phyloP scores from a whole-genome alignment of 1,284 basidiomycete species.

The Kalmanozyma brasiliensis region DNA sequence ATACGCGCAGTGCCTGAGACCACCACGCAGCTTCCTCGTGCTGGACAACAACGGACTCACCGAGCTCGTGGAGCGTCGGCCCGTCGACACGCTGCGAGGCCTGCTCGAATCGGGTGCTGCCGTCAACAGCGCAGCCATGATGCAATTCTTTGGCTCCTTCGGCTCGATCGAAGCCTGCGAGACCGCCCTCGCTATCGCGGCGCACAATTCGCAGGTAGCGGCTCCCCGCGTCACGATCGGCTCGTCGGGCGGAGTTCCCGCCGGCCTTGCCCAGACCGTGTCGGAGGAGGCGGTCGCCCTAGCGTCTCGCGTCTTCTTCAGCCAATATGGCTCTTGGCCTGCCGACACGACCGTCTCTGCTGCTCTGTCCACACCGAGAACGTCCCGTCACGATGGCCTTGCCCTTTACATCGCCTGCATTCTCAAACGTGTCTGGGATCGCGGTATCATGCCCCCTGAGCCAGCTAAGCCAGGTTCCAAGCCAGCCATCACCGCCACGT shows the following conservation, averaged over 20 bases:
- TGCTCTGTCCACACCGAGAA: slow-evolving; percentile 42
- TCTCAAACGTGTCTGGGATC: slow-evolving; percentile 86
- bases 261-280: slow-evolving; percentile 31
- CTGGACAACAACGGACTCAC: slow-evolving; percentile 85
- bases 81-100: slow-evolving; percentile 79
- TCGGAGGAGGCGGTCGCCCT: slow-evolving; percentile 61
- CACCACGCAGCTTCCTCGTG: slow-evolving; percentile 82
- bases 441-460: slow-evolving; percentile 70
- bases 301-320: slow-evolving; percentile 64
- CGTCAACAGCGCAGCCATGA: slow-evolving; percentile 56
- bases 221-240: slow-evolving; percentile 38
- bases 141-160: slow-evolving; percentile 62
- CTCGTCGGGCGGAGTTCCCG: slow-evolving; percentile 19
- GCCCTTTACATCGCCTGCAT: slow-evolving; percentile 86
- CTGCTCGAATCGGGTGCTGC: slow-evolving; percentile 67
- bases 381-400: slow-evolving; percentile 81
- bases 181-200: slow-evolving; percentile 81
- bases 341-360: slow-evolving; percentile 56
- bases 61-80: slow-evolving; percentile 82
- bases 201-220: slow-evolving; percentile 63
- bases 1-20: slow-evolving; percentile 79
- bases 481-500: slow-evolving; percentile 6
- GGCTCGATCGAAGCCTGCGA: slow-evolving; percentile 77
- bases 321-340: slow-evolving; percentile 59
- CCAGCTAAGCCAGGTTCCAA: slow-evolving; percentile 40